Evolutionary conservation across 177 flowering plant species (phyloP).

Genomic region (Vitis hybrid): DNA sequence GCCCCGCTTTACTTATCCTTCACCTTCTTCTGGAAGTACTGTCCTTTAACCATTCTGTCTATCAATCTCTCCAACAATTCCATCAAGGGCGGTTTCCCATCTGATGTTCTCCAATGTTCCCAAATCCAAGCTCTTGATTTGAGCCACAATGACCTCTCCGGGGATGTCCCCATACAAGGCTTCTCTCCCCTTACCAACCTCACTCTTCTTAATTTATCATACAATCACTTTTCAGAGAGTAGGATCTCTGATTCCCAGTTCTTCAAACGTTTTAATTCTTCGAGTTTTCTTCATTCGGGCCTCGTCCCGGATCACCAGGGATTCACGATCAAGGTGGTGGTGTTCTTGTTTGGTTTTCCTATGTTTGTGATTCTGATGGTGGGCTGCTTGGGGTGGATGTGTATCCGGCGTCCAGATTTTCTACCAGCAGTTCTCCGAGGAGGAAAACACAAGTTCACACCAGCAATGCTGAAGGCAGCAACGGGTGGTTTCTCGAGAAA

Average conservation of each 20-base stretch:
- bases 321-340: conserved; percentile 29
- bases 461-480: conserved; percentile 44
- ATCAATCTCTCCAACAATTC: conserved; percentile 56
- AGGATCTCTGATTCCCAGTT: conserved; percentile 40
- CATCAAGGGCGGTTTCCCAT: conserved; percentile 48
- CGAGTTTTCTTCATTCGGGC: conserved; percentile 59
- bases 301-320: conserved; percentile 31
- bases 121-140: conserved; percentile 59
- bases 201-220: conserved; percentile 51
- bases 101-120: conserved; percentile 41
- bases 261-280: conserved; percentile 42
- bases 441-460: conserved; percentile 35
- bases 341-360: conserved; percentile 45
- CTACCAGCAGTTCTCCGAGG: conserved; percentile 26
- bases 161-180: conserved; percentile 41
- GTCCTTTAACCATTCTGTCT: conserved; percentile 44
- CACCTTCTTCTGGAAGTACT: conserved; percentile 68
- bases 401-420: conserved; percentile 47
- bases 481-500: conserved; percentile 40
- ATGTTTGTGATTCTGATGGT: conserved; percentile 27
- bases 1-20: conserved; percentile 66
- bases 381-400: conserved; percentile 38
- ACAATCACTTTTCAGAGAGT: conserved; percentile 47
- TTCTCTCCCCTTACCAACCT: conserved; percentile 40
- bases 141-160: conserved; percentile 47